A percentile compares a stretch with the other conserved stretches of the same genome.
Evolutionary conservation across 2,329 filamentous ascomycete genomes (phyloP).

Genomic region (Aspergillus sergii): DNA sequence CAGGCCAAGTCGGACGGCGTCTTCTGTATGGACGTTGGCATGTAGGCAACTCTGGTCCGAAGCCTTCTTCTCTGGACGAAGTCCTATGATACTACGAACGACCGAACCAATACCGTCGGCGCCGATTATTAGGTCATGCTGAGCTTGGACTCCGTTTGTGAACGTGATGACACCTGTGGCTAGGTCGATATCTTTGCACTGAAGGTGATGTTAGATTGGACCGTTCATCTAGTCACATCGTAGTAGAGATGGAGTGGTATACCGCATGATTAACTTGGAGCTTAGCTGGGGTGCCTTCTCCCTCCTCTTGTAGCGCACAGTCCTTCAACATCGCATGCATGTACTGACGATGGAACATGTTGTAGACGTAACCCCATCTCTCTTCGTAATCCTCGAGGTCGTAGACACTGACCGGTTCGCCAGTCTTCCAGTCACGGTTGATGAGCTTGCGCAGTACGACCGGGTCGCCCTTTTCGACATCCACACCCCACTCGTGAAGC

Average conservation of each 20-base stretch:
- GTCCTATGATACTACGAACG: constrained; percentile 66
- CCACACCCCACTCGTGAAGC: constrained; percentile 69
- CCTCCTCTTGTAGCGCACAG: constrained; percentile 54
- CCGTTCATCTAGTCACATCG: background rate
- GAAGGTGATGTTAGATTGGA: background rate
- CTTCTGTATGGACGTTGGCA: constrained; percentile 63
- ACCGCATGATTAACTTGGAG: constrained; percentile 60
- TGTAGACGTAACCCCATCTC: constrained; percentile 66
- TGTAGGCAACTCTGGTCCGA: constrained; percentile 65
- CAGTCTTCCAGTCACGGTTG: constrained; percentile 70
- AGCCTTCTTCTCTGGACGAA: constrained; percentile 61
- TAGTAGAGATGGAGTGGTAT: constrained; percentile 15
- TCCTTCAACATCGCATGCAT: constrained; percentile 71
- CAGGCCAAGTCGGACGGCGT: constrained; percentile 62
- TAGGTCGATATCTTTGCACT: constrained; percentile 57
- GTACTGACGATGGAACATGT: constrained; percentile 70
- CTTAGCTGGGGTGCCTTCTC: constrained; percentile 56
- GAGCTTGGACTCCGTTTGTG: constrained; percentile 51
- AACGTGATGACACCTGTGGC: constrained; percentile 55
- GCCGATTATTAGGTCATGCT: constrained; percentile 64
- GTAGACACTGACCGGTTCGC: constrained; percentile 66
- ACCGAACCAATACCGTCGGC: constrained; percentile 69
- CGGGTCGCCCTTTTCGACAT: constrained; percentile 65
- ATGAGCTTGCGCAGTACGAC: constrained; percentile 68
- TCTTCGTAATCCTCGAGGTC: constrained; percentile 66